Conservation (phyloP, 2,329 filamentous ascomycete species). For the Blumeriella jaapii region DNA sequence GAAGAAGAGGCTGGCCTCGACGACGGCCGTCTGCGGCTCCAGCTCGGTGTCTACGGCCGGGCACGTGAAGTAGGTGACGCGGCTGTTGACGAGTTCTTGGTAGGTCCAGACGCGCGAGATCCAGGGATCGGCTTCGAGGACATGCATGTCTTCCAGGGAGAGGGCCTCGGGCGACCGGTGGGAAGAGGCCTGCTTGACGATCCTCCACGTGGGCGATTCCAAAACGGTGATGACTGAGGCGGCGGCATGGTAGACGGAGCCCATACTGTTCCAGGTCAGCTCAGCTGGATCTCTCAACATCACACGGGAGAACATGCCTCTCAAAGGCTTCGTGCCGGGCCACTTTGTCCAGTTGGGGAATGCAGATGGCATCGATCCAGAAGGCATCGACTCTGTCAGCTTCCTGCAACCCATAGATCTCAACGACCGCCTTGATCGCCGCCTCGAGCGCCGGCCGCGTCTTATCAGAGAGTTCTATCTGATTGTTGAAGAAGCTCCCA, state of each 20-base stretch:
- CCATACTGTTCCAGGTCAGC: neutral
- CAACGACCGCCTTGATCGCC: constrained; percentile 10
- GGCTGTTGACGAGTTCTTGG: constrained; percentile 10
- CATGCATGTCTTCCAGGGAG: neutral
- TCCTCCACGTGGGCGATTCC: constrained; percentile 1
- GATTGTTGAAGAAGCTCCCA: constrained; percentile 13
- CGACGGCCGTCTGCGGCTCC: neutral
- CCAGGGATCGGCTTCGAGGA: constrained; percentile 7
- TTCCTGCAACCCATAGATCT: neutral
- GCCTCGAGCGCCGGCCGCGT: constrained; percentile 11
- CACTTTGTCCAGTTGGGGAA: constrained; percentile 9
- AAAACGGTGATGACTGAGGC: constrained; percentile 3
- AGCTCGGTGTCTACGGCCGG: neutral
- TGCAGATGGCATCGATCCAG: constrained; percentile 16
- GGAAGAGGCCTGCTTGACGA: constrained; percentile 3
- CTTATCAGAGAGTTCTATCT: constrained; percentile 12
- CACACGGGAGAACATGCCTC: constrained; percentile 5
- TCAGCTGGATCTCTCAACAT: neutral
- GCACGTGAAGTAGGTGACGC: constrained; percentile 3
- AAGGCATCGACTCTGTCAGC: constrained; percentile 8
- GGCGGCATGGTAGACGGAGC: constrained; percentile 5
- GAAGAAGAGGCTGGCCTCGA: constrained; percentile 2
- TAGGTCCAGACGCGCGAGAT: constrained; percentile 15
- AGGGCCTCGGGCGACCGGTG: neutral
- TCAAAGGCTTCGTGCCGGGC: constrained; percentile 11